Evolutionary conservation across 306 rosid genomes (phyloP).

Genomic region (Vicia faba): DNA sequence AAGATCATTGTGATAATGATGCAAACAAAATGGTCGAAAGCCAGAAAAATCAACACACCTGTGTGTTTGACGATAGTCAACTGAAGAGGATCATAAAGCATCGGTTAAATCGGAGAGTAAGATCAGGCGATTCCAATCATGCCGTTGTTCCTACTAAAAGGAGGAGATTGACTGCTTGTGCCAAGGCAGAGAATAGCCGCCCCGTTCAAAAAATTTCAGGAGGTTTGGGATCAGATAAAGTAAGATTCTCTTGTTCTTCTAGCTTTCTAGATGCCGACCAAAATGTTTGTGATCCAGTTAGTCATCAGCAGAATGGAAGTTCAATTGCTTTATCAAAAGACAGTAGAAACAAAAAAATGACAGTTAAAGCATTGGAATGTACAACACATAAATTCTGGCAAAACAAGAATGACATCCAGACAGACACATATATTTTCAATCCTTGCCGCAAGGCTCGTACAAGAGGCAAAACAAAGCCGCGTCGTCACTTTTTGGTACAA

Average conservation of each 20-base stretch:
- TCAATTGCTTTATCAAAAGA: conserved; percentile 37
- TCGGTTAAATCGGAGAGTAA: conserved; percentile 48
- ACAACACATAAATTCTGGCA: conserved; percentile 55
- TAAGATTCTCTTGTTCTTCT: conserved; percentile 30
- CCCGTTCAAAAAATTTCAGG: conserved; percentile 42
- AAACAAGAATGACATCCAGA: conserved; percentile 33
- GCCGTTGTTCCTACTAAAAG: conserved; percentile 54
- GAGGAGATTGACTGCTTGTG: conserved; percentile 61
- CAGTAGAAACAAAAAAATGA: conserved; percentile 72
- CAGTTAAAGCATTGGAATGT: conserved; percentile 72
- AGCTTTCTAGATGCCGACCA: conserved; percentile 43
- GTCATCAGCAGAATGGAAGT: conserved; percentile 39
- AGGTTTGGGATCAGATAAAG: conserved; percentile 45
- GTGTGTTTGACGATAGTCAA: conserved; percentile 42
- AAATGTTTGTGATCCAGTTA: conserved; percentile 37
- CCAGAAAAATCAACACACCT: conserved; percentile 35
- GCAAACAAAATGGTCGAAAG: conserved; percentile 41
- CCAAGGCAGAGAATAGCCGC: conserved; percentile 50
- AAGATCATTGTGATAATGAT: conserved; percentile 33
- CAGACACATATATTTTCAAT: conserved; percentile 34
- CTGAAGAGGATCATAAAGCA: conserved; percentile 43
- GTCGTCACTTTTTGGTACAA: too few relatives aligned
- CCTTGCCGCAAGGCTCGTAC: conserved; percentile 53
- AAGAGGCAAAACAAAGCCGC: conserved; percentile 41
- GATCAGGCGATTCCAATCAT: conserved; percentile 52